Evolutionary conservation across 2,329 filamentous ascomycete genomes (phyloP).

Genomic region (Beauveria scarabaeidicola): DNA sequence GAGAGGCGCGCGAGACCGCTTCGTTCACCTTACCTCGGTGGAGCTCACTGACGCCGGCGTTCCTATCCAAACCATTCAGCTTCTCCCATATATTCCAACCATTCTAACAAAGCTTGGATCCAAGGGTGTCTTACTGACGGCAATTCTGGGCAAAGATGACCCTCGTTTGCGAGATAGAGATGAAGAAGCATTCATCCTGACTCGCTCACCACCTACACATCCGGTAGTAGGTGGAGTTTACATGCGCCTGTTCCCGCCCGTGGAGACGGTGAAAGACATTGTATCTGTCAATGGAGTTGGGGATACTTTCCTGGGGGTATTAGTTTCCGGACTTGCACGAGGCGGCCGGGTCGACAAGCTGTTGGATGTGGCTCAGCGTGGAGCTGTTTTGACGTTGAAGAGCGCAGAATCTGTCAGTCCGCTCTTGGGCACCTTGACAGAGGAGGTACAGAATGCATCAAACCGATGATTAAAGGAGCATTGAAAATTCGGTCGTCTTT

Average conservation of each 20-base stretch:
- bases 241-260: slow-evolving; percentile 63
- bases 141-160: slow-evolving; percentile 60
- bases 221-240: slow-evolving; percentile 66
- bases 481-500: not conserved
- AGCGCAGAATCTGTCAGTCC: slow-evolving; percentile 65
- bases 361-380: slow-evolving; percentile 73
- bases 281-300: slow-evolving; percentile 91
- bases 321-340: slow-evolving; percentile 69
- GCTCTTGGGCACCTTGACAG: slow-evolving; percentile 39
- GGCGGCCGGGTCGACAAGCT: slow-evolving; percentile 50
- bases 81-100: slow-evolving; percentile 80
- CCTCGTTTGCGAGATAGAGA: slow-evolving; percentile 53
- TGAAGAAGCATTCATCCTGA: slow-evolving; percentile 62
- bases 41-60: slow-evolving; percentile 70
- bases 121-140: slow-evolving; percentile 66
- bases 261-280: slow-evolving; percentile 59
- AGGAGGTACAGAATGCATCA: slow-evolving; percentile 24
- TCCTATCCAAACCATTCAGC: slow-evolving; percentile 72
- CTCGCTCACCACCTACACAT: slow-evolving; percentile 47
- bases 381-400: slow-evolving; percentile 69
- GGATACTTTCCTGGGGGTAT: slow-evolving; percentile 81
- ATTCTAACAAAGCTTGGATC: slow-evolving; percentile 77
- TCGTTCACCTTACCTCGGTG: slow-evolving; percentile 57
- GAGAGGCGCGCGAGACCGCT: slow-evolving; percentile 60
- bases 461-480: not conserved